Base-by-base conservation (phyloP, 1,284 basidiomycete genomes). In the Lentinula novae-zelandiae region DNA sequence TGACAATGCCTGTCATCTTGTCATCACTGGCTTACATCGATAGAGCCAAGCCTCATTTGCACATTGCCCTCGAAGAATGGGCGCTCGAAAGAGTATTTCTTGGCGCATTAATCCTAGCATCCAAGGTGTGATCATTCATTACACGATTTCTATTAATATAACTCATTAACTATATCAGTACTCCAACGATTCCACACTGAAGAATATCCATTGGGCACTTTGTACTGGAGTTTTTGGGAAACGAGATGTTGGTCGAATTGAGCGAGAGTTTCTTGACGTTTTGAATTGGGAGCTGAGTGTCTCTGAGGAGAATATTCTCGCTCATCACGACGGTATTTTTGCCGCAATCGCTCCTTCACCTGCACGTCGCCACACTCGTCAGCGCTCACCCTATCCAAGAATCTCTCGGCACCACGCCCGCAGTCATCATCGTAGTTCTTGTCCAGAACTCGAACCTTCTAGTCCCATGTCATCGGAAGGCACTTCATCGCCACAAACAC, bases 161-260 rank as follows among this genome's bases (percentile, higher is more conserved):
- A 50, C 4, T 40, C 38, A 34, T 50, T n/a, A 22, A 22, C 39
- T 53, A 2, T 22, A 27, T 12, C 62, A 89, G 87, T 90, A 90
- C 67, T 72, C 83, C 34, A 89, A 90, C 67, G 87, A 90, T 68
- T 87, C 86, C n/a, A 87, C 87, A 15, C 76, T 90, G n/a, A 90
- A 89, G 77, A 90, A 90, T 69, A 76, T 87, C 20, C 87, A 90
- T 71, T 90, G 87, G 87, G 86, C 87, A 12, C 76, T 87, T 9
- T 89, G 87, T 73, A 90, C 88, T 0, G 87, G 86, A 50, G 84
- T 90, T 34, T 90, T 90, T 68, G 87, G 88, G 68, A 89, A 88
- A 69, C 82, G 87, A 27, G 88, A 90, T 67, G 81, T 90, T 31
- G 87, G 87, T 44, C 83, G 88, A 67, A 89, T 90, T 67, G 88